A percentile compares a stretch with the other conserved stretches of the same genome.
phyloP scores from a whole-genome alignment of 164 flowering plant genomes.

The Brasenia schreberi region DNA sequence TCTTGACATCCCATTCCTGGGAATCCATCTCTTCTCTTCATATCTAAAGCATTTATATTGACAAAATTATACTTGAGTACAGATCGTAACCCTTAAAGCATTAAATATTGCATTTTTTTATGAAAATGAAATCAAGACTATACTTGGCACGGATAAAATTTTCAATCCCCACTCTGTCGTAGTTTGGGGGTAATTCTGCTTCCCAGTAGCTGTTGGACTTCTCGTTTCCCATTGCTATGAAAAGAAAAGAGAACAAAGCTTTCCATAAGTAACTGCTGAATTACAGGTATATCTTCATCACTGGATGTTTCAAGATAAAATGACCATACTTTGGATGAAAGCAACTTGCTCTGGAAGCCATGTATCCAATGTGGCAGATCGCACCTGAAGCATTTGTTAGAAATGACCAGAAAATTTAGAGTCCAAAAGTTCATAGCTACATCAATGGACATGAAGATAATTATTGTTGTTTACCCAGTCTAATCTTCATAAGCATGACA shows the following conservation, averaged over 20 bases:
- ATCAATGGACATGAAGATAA: too few species aligned
- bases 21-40: slow-evolving; percentile 93
- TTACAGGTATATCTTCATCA: not conserved
- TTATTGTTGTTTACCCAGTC: too few species aligned
- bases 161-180: slow-evolving; percentile 90
- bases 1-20: slow-evolving; percentile 47
- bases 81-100: not conserved
- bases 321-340: slow-evolving; percentile 70
- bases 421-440: too few species aligned
- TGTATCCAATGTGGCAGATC: slow-evolving; percentile 89
- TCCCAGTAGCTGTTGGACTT: slow-evolving; percentile 85
- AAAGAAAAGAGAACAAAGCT: not conserved
- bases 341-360: slow-evolving; percentile 99
- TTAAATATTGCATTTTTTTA: too few species aligned
- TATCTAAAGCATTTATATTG: slow-evolving; percentile 28
- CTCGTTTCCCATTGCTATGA: slow-evolving; percentile 84
- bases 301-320: not conserved
- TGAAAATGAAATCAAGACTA: slow-evolving; percentile 8
- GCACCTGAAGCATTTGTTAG: slow-evolving; percentile 37
- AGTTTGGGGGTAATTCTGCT: slow-evolving; percentile 86
- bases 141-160: slow-evolving; percentile 96
- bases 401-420: too few species aligned
- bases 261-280: not conserved
- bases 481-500: too few species aligned
- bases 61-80: too few species aligned